Evolutionary conservation across 1,284 basidiomycete species (phyloP).

Genomic region (Bjerkandera adusta): DNA sequence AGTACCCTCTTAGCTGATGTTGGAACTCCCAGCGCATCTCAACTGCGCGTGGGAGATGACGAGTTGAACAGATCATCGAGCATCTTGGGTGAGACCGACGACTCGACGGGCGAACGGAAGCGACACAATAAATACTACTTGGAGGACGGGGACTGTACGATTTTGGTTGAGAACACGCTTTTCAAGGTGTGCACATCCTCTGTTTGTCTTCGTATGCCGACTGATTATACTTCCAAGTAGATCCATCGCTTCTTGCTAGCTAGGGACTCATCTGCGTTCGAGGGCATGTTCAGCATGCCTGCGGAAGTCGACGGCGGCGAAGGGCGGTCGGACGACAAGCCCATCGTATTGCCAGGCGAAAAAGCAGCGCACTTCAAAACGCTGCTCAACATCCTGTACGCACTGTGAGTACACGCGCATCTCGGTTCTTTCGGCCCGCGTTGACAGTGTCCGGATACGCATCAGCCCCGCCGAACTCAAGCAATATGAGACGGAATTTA

Average conservation of each 20-base stretch:
- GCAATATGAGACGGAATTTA: constrained; percentile 10
- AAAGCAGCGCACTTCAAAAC: constrained; percentile 44
- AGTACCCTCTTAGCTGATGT: no score
- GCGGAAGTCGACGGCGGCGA: constrained; percentile 26
- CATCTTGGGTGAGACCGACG: no score
- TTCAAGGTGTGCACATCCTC: constrained; percentile 47
- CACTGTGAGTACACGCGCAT: constrained; percentile 37
- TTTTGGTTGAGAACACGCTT: constrained; percentile 44
- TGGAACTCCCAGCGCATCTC: no score
- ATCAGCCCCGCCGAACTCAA: constrained; percentile 27
- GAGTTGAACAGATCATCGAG: no score
- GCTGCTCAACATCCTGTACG: constrained; percentile 48
- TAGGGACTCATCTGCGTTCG: constrained; percentile 50
- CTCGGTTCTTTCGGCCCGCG: background rate
- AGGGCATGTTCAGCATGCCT: constrained; percentile 50
- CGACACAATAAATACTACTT: constrained; percentile 28
- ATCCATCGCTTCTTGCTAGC: constrained; percentile 49
- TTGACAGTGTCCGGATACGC: background rate
- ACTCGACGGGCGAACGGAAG: background rate
- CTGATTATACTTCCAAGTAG: constrained; percentile 25
- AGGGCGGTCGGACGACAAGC: constrained; percentile 45
- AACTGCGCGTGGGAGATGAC: no score
- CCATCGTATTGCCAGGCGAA: constrained; percentile 48
- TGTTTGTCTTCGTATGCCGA: background rate
- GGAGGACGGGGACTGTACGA: constrained; percentile 43